Evolutionary conservation across 2,329 filamentous ascomycete genomes (phyloP), one percentile per base, ranked within the genome.

Genomic region (Mycosphaerella sp.): DNA sequence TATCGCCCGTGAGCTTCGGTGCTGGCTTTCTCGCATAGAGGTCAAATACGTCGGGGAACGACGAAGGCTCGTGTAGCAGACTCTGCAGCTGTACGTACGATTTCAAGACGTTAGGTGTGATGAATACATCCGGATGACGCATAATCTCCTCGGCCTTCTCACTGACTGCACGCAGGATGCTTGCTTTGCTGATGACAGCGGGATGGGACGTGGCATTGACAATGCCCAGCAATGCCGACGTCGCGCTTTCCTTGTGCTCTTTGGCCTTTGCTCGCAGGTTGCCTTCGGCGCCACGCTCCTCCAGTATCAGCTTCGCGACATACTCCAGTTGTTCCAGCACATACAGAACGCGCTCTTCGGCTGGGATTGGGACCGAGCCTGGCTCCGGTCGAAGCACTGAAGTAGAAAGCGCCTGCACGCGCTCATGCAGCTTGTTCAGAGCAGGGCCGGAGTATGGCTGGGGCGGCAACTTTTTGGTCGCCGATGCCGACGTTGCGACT

Each of bases 21-120:
- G 83, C 76, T 8, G 88, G 86, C 71, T 97, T 98, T 62, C 82
- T 81, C 46, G 89, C 88, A 69, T 92, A 97, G 50, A 96, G 78
- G 53, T 84, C 76, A 66, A 98, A 86, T 41, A 90, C 82, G 56
- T 85, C 80, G 6, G 92, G 89, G 58, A 97, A 81, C 43, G 87
- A 84, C 60, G 88, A 82, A 2, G 89, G 84, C 53, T 80, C 83
- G 57, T 83, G 80, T 42, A 97, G 80, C 9, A 84, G 78, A 29
- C 84, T 78, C 69, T 95, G 89, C 43, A 89, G 82, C 38, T 81
- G 77, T 58, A 95, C 84, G 70, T 96, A 97, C 62, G 80, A 71
- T 54, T 80, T 76, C 39, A 97, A 80, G 34, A 92, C 75, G 31
- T 79, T 75, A 7, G 85, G 82, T 4, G 87, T 87, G 66, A 97